These are phyloP conservation scores for Astrephomene gubernaculifera DNA, from an alignment of 139 green algal species.

Conservation along the genomic window DNA sequence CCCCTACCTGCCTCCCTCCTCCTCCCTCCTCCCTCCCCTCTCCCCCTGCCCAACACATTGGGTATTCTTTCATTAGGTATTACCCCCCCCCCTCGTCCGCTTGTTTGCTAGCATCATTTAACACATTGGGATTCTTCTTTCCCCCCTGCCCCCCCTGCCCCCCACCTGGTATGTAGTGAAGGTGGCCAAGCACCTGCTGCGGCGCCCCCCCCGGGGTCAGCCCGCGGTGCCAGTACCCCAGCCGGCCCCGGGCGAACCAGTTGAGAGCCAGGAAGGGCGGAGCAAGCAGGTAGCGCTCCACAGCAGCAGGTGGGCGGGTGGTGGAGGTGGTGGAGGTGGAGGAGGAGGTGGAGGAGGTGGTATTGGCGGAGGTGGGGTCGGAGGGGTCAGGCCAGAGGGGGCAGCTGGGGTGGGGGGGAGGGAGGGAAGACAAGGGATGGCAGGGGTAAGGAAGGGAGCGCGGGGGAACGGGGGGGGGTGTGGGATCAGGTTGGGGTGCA, in stretches of 20 bases:
- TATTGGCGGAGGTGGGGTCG: background rate
- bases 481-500: no score
- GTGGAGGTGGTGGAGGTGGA: background rate
- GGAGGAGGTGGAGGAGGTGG: background rate
- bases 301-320: background rate
- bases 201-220: conserved; percentile 16
- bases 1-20: no score
- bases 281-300: conserved; percentile 17
- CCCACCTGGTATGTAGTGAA: conserved; percentile 42
- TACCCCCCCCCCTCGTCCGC: no score
- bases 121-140: no score
- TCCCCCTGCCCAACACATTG: no score
- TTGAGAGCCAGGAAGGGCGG: conserved; percentile 34
- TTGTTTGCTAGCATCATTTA: no score
- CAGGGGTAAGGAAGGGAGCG: background rate
- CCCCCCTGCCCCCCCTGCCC: background rate
- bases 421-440: background rate
- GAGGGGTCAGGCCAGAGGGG: conserved; percentile 34
- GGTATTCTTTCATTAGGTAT: no score
- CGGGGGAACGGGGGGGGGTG: background rate
- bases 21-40: no score
- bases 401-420: background rate
- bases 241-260: conserved; percentile 20
- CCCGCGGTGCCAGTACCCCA: conserved; percentile 25
- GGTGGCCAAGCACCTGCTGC: conserved; percentile 38